phyloP scores from a whole-genome alignment of 106 monocot species.

The Acanthochlamys bracteata region DNA sequence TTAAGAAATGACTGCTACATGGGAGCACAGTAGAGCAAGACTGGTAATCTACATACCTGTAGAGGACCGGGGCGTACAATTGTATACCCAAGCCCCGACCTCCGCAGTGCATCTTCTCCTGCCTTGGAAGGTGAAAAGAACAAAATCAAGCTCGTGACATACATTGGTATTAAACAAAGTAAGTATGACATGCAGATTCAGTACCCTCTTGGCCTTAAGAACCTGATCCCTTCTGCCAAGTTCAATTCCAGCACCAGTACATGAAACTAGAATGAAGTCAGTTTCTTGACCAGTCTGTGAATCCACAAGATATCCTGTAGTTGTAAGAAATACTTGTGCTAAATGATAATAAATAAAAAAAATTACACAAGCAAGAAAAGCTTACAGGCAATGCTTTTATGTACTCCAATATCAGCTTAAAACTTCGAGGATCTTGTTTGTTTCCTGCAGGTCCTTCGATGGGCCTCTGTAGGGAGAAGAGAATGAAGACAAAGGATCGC shows the following conservation, averaged over 20 bases:
- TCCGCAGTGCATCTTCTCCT: conserved; percentile 86
- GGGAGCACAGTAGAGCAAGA: too few relatives aligned
- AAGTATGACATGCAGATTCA: too few relatives aligned
- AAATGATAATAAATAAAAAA: background rate
- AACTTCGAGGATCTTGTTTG: conserved; percentile 70
- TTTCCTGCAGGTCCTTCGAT: conserved; percentile 47
- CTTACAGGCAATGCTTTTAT: conserved; percentile 97
- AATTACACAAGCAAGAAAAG: conserved; percentile 1
- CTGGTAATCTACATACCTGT: too few relatives aligned
- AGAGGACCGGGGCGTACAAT: conserved; percentile 93
- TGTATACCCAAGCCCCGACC: conserved; percentile 95
- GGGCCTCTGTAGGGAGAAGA: conserved; percentile 51
- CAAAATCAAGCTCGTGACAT: background rate
- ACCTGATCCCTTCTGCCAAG: conserved; percentile 82
- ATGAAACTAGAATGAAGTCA: conserved; percentile 91
- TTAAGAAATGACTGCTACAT: too few relatives aligned
- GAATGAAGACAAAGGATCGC: background rate
- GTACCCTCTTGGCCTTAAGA: conserved; percentile 92
- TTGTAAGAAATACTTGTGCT: background rate
- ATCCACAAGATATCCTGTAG: background rate
- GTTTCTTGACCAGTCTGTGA: conserved; percentile 91
- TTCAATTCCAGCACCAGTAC: conserved; percentile 84
- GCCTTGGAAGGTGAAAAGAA: conserved; percentile 28
- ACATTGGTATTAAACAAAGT: background rate
- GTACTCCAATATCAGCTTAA: conserved; percentile 86